A percentile compares a stretch with the other conserved stretches of the same genome.
Conservation (phyloP, 148 eudicot genomes). For the Polygonum maritimum region DNA sequence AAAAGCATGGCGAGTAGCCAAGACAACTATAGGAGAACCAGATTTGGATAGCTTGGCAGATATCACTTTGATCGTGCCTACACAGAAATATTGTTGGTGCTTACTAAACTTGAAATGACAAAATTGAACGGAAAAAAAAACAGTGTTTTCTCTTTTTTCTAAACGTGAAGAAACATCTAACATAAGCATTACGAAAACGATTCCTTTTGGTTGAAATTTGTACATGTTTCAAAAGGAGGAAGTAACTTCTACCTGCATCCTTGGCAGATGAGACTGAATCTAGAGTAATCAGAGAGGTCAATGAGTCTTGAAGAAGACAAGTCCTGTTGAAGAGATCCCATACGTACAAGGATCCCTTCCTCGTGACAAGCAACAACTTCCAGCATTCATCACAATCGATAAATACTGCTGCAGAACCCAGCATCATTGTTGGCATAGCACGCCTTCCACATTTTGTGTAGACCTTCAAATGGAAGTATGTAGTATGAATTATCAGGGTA, state of each 20-base stretch:
- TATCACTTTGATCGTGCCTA: constrained; percentile 16
- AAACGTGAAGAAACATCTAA: neutral
- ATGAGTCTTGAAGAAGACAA: constrained; percentile 85
- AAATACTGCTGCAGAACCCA: constrained; percentile 84
- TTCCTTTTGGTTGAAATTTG: neutral
- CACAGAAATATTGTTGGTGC: neutral
- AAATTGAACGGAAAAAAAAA: neutral
- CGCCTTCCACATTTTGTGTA: constrained; percentile 95
- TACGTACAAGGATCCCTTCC: constrained; percentile 65
- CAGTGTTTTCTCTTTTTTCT: neutral
- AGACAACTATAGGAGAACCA: constrained; percentile 41
- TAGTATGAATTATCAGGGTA: neutral
- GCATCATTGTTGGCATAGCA: constrained; percentile 89
- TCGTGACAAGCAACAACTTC: constrained; percentile 87
- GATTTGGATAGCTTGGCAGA: constrained; percentile 17
- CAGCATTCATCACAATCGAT: constrained; percentile 90
- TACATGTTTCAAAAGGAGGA: neutral
- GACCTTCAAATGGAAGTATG: constrained; percentile 29
- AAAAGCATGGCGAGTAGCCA: constrained; percentile 94
- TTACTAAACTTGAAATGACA: neutral
- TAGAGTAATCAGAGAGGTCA: constrained; percentile 54
- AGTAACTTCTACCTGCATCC: constrained; percentile 7
- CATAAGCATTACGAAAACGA: neutral
- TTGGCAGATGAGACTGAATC: constrained; percentile 27
- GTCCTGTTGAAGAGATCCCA: constrained; percentile 83